A percentile compares a stretch with the other conserved stretches of the same genome.
Conservation (phyloP, 805 yeast genomes). For the Kuraishia borneana region DNA sequence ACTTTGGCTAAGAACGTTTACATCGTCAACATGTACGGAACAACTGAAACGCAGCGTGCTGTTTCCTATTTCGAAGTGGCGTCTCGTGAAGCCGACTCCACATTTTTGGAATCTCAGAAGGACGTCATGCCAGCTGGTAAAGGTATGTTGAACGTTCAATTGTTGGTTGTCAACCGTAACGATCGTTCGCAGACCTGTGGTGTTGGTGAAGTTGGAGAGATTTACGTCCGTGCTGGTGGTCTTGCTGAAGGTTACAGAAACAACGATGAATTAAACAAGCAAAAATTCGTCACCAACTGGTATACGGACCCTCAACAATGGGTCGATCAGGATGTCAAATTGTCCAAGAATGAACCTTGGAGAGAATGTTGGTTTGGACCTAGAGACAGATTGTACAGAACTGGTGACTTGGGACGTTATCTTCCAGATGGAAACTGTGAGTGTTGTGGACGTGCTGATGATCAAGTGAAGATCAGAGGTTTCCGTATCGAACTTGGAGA, state of each 20-base stretch:
- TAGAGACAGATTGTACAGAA: slow-evolving; percentile 89
- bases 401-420: slow-evolving; percentile 96
- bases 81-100: slow-evolving; percentile 54
- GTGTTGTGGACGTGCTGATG: slow-evolving; percentile 98
- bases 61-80: slow-evolving; percentile 90
- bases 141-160: slow-evolving; percentile 94
- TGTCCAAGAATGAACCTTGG: slow-evolving; percentile 47
- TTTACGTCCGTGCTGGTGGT: slow-evolving; percentile 97
- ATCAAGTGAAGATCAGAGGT: slow-evolving; percentile 96
- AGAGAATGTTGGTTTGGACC: slow-evolving; percentile 83
- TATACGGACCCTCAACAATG: slow-evolving; percentile 60
- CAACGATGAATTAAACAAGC: slow-evolving; percentile 75
- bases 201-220: slow-evolving; percentile 98
- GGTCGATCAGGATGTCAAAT: slow-evolving; percentile 39
- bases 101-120: slow-evolving; percentile 72
- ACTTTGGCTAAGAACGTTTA: slow-evolving; percentile 79
- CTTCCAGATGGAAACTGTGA: slow-evolving; percentile 96
- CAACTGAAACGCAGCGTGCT: slow-evolving; percentile 98
- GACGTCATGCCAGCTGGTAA: slow-evolving; percentile 98
- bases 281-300: slow-evolving; percentile 90
- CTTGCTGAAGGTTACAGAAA: slow-evolving; percentile 94
- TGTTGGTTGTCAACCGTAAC: slow-evolving; percentile 84
- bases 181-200: slow-evolving; percentile 90
- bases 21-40: slow-evolving; percentile 98
- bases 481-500: slow-evolving; percentile 98